Evolutionary conservation across 2,329 filamentous ascomycete species (phyloP).

Genomic region (Ophiosphaerella herpotricha): DNA sequence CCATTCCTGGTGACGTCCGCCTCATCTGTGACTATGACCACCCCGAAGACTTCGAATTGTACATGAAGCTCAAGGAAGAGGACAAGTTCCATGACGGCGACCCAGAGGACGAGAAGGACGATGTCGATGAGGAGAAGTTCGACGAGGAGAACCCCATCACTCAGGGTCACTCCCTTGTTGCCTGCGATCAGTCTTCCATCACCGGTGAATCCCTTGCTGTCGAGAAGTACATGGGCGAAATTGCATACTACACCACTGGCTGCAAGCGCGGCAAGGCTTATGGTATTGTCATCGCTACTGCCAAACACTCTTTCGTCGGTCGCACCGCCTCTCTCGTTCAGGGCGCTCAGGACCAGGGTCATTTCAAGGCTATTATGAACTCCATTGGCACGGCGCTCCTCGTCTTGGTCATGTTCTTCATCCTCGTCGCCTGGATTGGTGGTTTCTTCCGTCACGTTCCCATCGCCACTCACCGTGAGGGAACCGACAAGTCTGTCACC

Average conservation of each 20-base stretch:
- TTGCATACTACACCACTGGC: constrained; percentile 77
- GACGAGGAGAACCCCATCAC: constrained; percentile 59
- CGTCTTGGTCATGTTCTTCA: constrained; percentile 78
- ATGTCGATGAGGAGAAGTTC: constrained; percentile 63
- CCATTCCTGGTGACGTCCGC: constrained; percentile 70
- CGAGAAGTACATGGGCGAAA: constrained; percentile 77
- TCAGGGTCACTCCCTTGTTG: constrained; percentile 69
- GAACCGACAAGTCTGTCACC: constrained; percentile 59
- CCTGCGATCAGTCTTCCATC: constrained; percentile 79
- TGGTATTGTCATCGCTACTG: constrained; percentile 68
- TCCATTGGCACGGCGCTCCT: constrained; percentile 75
- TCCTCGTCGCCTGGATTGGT: constrained; percentile 75
- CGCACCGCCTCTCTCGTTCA: constrained; percentile 74
- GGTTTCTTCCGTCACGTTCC: constrained; percentile 75
- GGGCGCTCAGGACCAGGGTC: constrained; percentile 73
- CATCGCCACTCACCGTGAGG: constrained; percentile 63
- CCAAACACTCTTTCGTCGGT: constrained; percentile 76
- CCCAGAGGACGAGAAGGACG: constrained; percentile 64
- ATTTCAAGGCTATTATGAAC: constrained; percentile 76
- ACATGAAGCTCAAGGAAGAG: constrained; percentile 65
- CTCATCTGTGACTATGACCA: constrained; percentile 75
- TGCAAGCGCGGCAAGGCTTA: constrained; percentile 82
- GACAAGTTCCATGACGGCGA: constrained; percentile 61
- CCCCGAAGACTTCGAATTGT: constrained; percentile 69
- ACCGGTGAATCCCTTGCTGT: constrained; percentile 80